A percentile compares a stretch with the other conserved stretches of the same genome.
These are phyloP conservation scores for Spirogloea muscicola DNA, from an alignment of 139 green algal genomes.

Conservation along the genomic window DNA sequence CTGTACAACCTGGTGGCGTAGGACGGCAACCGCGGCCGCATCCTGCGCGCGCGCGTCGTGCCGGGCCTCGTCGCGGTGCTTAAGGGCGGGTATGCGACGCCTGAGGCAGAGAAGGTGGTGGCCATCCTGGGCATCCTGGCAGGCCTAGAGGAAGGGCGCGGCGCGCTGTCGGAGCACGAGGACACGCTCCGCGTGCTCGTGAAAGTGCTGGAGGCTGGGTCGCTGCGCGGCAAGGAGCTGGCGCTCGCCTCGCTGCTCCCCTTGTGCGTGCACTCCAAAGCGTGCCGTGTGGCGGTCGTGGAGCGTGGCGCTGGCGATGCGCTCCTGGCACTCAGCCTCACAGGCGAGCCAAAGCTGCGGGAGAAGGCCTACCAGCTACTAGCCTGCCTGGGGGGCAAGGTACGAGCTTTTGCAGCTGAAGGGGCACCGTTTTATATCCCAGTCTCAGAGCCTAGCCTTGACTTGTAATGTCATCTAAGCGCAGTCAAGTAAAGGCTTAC, in stretches of 20 bases:
- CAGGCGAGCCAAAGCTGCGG: too few species aligned
- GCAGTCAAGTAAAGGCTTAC: too few species aligned
- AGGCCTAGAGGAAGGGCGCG: slow-evolving; percentile 6
- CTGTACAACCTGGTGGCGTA: slow-evolving; percentile 33
- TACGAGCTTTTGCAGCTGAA: too few species aligned
- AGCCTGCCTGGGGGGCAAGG: too few species aligned
- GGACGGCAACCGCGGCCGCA: neutral
- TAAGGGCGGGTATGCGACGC: neutral
- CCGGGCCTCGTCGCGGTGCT: neutral
- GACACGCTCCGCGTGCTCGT: slow-evolving; percentile 1
- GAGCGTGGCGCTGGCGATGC: neutral
- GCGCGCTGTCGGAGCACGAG: neutral
- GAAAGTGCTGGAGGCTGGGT: slow-evolving; percentile 8
- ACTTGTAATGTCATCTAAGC: too few species aligned
- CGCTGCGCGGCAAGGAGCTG: slow-evolving; percentile 7
- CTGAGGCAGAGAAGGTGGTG: slow-evolving; percentile 18
- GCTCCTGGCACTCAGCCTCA: slow-evolving; percentile 13
- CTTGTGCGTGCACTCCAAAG: neutral
- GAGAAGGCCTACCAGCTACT: too few species aligned
- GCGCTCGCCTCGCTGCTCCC: slow-evolving; percentile 11
- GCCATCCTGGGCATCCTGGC: slow-evolving; percentile 21
- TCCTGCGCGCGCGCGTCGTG: neutral
- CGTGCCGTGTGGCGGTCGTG: neutral
- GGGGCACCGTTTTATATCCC: too few species aligned
- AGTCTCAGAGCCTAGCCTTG: too few species aligned